These are phyloP conservation scores for Climacium dendroides DNA, from an alignment of 225 moss, liverwort and hornwort species.

Conservation along the genomic window DNA sequence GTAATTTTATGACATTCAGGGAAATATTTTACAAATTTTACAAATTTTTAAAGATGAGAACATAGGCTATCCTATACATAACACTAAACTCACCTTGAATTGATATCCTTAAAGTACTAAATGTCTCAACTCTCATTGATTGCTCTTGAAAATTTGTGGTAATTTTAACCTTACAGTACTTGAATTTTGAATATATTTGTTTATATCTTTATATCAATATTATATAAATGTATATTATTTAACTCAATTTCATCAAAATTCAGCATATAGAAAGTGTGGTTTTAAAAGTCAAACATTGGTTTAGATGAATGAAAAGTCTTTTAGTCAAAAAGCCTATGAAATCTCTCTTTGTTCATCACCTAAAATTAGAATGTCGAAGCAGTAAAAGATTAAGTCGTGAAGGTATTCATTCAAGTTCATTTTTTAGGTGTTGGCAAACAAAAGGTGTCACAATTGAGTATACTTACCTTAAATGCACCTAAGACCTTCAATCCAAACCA, in stretches of 20 bases:
- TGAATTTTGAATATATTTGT: background rate
- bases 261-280: fast-evolving
- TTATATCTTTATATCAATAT: background rate
- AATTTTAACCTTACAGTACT: fast-evolving
- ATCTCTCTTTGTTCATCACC: fast-evolving
- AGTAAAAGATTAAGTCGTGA: background rate
- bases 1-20: background rate
- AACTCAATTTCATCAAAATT: no score
- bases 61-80: fast-evolving
- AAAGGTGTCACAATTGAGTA: background rate
- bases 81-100: background rate
- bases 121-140: background rate
- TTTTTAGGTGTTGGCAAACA: fast-evolving
- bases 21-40: background rate
- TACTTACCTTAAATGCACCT: fast-evolving
- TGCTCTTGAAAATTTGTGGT: background rate
- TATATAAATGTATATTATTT: no score
- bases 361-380: fast-evolving
- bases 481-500: background rate
- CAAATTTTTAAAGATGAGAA: no score
- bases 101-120: no score
- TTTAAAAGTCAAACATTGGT: background rate
- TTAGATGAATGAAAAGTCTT: background rate
- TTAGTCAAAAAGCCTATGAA: fast-evolving
- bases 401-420: background rate